Base-by-base conservation (phyloP, 192 early-diverging fungal genomes). In the Gamsiella multidivaricata region DNA sequence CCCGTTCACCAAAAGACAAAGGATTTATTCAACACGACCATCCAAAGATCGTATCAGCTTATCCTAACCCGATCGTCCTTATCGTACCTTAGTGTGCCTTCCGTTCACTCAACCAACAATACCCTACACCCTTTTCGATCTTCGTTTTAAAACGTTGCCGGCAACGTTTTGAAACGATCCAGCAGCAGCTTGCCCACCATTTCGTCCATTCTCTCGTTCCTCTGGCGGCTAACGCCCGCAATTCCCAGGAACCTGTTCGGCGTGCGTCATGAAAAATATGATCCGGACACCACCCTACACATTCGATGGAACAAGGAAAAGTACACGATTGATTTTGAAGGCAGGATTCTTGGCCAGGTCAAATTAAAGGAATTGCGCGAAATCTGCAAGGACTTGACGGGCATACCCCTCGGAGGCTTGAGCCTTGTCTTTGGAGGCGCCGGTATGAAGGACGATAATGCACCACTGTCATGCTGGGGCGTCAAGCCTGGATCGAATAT, bases 281-380 rank as follows among this genome's bases (percentile, higher is more conserved):
- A 71, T 34, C 65, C 79, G 1, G 65, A 68, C 14, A 80, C 79
- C 0, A 20, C 64, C 8, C 63, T 80, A 22, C 54, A 61, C 39
- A 66, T 80, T 47, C 55, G 54, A 37, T 80, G 79, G 79, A 63
- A 63, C 10, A 7, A 59, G 0, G 58, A 73, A 22, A 32, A 37
- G 32, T 80, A 73, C 26, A 51, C 60, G 42, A 69, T 84, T 23
- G 82, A 81, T 26, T 84, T 84, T 25, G 64, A 79, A 17, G 80
- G 82, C 10, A 54, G 81, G 61, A 59, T 78, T 15, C 55, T 88
- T 6, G 72, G 82, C 5, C 69, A 78, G 29, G 85, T 90, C 22
- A 91, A 88, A 10, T 87, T 97, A 9, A 88, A 86, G 10, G 87
- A 92, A 43, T 78, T 97, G 62, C 88, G 94, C 49, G 87, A 92